Conservation (phyloP, 1,284 basidiomycete genomes). For the Entoloma clypeatum region DNA sequence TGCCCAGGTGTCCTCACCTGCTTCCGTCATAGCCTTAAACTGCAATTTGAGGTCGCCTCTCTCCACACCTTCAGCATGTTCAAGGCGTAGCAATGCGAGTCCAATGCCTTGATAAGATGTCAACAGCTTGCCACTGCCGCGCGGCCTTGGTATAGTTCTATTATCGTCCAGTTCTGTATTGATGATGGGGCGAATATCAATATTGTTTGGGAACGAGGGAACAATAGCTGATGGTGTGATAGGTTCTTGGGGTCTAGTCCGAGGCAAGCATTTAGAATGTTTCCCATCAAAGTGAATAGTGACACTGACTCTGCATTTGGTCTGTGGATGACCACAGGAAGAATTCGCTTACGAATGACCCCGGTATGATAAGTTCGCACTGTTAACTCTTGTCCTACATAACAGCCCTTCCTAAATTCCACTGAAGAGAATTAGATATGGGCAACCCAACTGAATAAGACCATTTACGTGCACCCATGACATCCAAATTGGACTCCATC, state of each 20-base stretch:
- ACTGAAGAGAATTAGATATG: slow-evolving; percentile 46
- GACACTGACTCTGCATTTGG: slow-evolving; percentile 25
- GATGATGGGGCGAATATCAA: slow-evolving; percentile 36
- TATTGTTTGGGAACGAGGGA: slow-evolving; percentile 28
- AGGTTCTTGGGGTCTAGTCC: slow-evolving; percentile 14
- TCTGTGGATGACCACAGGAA: slow-evolving; percentile 65
- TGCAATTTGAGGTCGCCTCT: slow-evolving; percentile 41
- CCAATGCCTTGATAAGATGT: slow-evolving; percentile 55
- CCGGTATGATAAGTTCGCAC: slow-evolving; percentile 97
- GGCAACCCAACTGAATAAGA: slow-evolving; percentile 7
- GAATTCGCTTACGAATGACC: slow-evolving; percentile 84
- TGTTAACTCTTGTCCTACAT: slow-evolving; percentile 96
- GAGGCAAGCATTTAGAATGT: slow-evolving; percentile 5
- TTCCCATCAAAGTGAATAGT: slow-evolving; percentile 9
- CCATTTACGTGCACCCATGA: slow-evolving; percentile 83
- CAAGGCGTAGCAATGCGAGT: slow-evolving; percentile 68
- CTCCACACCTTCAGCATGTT: slow-evolving; percentile 44
- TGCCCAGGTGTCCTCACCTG: slow-evolving; percentile 32
- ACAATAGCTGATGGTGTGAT: slow-evolving; percentile 16
- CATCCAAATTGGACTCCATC: slow-evolving; percentile 90
- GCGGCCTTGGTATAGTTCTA: slow-evolving; percentile 39
- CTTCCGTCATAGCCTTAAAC: slow-evolving; percentile 28
- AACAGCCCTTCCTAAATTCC: slow-evolving; percentile 97
- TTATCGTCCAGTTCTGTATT: slow-evolving; percentile 21
- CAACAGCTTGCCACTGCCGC: slow-evolving; percentile 67